These are phyloP conservation scores for Leccinum imitatum DNA, from an alignment of 768 basidiomycete species.

Conservation along the genomic window DNA sequence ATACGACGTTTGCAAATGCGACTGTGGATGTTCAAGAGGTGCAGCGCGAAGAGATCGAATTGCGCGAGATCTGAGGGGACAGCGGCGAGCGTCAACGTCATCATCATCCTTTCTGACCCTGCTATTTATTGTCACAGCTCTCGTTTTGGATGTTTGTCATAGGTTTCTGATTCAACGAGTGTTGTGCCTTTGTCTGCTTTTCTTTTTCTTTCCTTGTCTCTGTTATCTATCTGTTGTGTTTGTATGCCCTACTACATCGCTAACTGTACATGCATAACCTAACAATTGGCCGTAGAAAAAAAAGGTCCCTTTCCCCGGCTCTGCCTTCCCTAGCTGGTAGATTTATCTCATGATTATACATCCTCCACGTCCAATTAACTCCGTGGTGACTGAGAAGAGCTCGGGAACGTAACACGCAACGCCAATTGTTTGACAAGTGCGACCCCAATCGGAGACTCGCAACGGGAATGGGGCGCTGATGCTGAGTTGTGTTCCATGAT, in stretches of 20 bases:
- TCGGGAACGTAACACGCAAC: too few relatives aligned
- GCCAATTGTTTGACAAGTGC: too few relatives aligned
- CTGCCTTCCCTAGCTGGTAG: not conserved
- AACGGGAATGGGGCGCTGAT: not conserved
- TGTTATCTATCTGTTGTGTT: not conserved
- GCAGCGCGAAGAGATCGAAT: conserved; percentile 47
- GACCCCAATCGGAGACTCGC: not conserved
- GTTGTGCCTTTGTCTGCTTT: not conserved
- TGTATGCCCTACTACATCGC: not conserved
- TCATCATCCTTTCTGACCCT: not conserved
- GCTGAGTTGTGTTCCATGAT: too few relatives aligned
- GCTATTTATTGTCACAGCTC: not conserved
- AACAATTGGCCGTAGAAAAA: not conserved
- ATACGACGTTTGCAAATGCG: not conserved
- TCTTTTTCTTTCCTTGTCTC: not conserved
- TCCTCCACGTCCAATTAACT: too few relatives aligned
- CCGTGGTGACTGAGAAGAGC: too few relatives aligned
- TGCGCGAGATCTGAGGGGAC: conserved; percentile 1
- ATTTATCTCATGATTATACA: not conserved
- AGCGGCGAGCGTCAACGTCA: not conserved
- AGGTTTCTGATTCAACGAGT: not conserved
- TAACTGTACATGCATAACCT: not conserved
- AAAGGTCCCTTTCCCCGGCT: not conserved
- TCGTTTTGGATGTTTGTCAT: not conserved
- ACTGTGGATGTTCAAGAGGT: conserved; percentile 58